Conservation (phyloP, 306 rosid genomes). For the Rosa lucieae region DNA sequence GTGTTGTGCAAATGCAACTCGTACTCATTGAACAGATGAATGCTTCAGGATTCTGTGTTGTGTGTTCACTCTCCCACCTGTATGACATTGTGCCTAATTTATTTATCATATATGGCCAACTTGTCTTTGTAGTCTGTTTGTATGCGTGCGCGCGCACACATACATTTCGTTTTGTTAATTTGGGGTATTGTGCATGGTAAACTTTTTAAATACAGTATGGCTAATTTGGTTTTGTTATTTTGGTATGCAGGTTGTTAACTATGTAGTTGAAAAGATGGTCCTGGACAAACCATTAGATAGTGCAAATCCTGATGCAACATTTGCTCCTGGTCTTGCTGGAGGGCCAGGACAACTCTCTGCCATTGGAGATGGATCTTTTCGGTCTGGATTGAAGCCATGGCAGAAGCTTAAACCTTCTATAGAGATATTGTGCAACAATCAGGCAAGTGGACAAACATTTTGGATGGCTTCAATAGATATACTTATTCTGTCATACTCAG, state of each 20-base stretch:
- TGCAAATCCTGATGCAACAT: slow-evolving; percentile 56
- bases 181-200: not conserved
- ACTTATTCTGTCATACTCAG: not conserved
- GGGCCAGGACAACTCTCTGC: slow-evolving; percentile 41
- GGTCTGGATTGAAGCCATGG: slow-evolving; percentile 86
- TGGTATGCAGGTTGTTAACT: slow-evolving; percentile 72
- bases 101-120: not conserved
- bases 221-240: not conserved
- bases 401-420: slow-evolving; percentile 86
- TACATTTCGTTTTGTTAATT: not conserved
- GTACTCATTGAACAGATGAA: not conserved
- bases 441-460: slow-evolving; percentile 55
- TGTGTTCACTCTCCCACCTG: not conserved
- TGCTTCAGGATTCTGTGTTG: not conserved
- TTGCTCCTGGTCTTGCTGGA: slow-evolving; percentile 67
- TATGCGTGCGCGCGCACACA: not conserved
- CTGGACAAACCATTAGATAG: slow-evolving; percentile 86
- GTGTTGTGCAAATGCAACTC: not conserved
- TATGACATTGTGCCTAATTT: not conserved
- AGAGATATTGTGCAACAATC: slow-evolving; percentile 93
- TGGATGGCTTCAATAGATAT: not conserved
- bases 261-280: slow-evolving; percentile 90
- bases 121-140: not conserved
- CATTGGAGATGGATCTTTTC: slow-evolving; percentile 78
- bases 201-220: not conserved